Evolutionary conservation across 225 moss, liverwort and hornwort genomes (phyloP), one percentile per base, ranked within the genome.

Genomic region (Sphagnum tenellum): DNA sequence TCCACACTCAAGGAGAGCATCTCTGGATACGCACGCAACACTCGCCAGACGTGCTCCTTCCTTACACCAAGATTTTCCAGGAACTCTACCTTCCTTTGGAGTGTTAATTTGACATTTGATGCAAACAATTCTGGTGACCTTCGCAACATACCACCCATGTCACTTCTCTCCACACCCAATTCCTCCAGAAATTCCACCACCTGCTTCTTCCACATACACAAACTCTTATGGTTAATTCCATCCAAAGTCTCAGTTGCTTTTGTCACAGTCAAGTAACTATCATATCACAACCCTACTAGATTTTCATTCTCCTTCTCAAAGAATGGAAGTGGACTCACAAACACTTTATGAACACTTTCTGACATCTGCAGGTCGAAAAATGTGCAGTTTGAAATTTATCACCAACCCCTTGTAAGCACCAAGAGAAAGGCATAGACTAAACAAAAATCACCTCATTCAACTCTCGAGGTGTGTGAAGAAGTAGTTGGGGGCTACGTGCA

Each of bases 1-100:
- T 92, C 83, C 63, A 98, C 84, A 74, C 81, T 86, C 90, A 89
- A 88, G 46, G 88, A 79, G 48, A 98, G 79, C 72, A 98, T 81
- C 81, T 93, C 90, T 53, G 98, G 93, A 68, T 67, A 93, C 74
- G 90, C 89, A 50, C 77, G 86, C 47, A 98, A 73, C 50, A 98
- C 87, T 67, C 90, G 76, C 63, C 71, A 78, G n/a, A 98, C 52
- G 52, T 81, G 70, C 3, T 70, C 74, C 46, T 75, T 81, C 59
- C 73, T 70, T 71, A 98, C 83, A 67, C 98, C 98, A 71, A 93
- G 75, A 48, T 91, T 89, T 74, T 77, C 62, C 68, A 98, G 48
- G 76, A 90, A 82, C 7, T 88, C 74, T 50, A 98, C 75, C 80
- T 90, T 98, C 8, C 78, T 79, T 67, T 86, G 75, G 50, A 98